phyloP scores from a whole-genome alignment of 2,329 filamentous ascomycete species.

The Aureobasidium sp. region DNA sequence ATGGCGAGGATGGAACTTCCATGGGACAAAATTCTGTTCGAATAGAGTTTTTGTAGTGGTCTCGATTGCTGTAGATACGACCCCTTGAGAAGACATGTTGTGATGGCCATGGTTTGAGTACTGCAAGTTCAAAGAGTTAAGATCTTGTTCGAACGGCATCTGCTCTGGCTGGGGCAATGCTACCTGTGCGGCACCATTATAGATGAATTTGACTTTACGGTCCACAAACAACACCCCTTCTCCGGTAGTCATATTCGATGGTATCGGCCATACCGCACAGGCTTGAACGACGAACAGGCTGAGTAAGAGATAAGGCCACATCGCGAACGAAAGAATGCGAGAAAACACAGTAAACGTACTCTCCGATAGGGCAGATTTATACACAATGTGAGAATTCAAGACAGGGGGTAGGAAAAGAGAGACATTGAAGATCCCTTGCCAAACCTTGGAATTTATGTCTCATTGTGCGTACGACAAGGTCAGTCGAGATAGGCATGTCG shows the following conservation, averaged over 20 bases:
- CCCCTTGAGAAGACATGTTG: constrained; percentile 24
- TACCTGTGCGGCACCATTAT: constrained; percentile 26
- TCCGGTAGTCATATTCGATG: constrained; percentile 30
- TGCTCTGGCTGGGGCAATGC: constrained; percentile 14
- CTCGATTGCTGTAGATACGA: constrained; percentile 39
- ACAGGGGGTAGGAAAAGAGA: constrained; percentile 3
- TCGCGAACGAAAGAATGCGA: background rate
- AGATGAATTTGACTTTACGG: constrained; percentile 31
- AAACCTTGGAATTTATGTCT: constrained; percentile 11
- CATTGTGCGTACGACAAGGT: background rate
- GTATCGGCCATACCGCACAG: constrained; percentile 37
- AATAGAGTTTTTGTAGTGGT: constrained; percentile 58
- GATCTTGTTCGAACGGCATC: constrained; percentile 11
- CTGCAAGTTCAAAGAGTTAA: constrained; percentile 13
- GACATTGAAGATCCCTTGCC: constrained; percentile 6
- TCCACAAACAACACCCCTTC: constrained; percentile 34
- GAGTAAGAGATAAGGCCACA: background rate
- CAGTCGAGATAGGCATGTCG: background rate
- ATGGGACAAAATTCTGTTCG: constrained; percentile 62
- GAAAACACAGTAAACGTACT: background rate
- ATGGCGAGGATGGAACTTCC: constrained; percentile 63
- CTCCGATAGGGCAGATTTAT: background rate
- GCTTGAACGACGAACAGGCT: constrained; percentile 19
- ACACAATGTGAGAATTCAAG: background rate
- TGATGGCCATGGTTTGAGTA: background rate